phyloP scores from a whole-genome alignment of 2,329 filamentous ascomycete species.

The Stagonosporopsis rhizophila region DNA sequence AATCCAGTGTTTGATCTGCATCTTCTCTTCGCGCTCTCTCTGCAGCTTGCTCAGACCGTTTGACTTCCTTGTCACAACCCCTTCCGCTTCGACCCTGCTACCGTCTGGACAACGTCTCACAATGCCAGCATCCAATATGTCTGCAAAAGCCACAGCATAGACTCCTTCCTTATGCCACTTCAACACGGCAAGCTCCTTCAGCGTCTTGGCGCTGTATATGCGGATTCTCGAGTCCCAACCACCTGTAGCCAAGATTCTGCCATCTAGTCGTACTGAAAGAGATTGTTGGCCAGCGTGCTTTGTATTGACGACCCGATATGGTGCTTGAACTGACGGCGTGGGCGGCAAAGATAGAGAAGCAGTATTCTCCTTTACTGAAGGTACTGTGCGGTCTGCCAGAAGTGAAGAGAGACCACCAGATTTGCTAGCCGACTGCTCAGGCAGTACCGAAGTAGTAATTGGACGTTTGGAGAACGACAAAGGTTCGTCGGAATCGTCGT shows the following conservation, averaged over 20 bases:
- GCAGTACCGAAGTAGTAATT: slow-evolving; percentile 9
- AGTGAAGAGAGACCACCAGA: slow-evolving; percentile 35
- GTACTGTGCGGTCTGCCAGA: slow-evolving; percentile 21
- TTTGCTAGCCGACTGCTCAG: background rate
- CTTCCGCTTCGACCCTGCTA: background rate
- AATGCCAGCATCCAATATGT: slow-evolving; percentile 40
- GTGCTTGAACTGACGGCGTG: slow-evolving; percentile 49
- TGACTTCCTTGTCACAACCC: slow-evolving; percentile 14
- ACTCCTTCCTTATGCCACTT: slow-evolving; percentile 94
- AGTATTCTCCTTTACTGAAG: background rate
- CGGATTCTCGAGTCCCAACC: slow-evolving; percentile 88
- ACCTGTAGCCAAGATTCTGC: slow-evolving; percentile 83
- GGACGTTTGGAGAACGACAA: slow-evolving; percentile 30
- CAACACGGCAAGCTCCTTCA: slow-evolving; percentile 88
- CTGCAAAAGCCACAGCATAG: slow-evolving; percentile 78
- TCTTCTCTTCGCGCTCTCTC: slow-evolving; percentile 57
- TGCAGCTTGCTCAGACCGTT: slow-evolving; percentile 36
- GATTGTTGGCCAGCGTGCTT: slow-evolving; percentile 91
- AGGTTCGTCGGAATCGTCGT: slow-evolving; percentile 1
- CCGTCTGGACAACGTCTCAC: background rate
- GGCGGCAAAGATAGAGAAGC: slow-evolving; percentile 16
- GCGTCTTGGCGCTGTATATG: slow-evolving; percentile 79
- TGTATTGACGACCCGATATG: slow-evolving; percentile 71
- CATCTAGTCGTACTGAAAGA: slow-evolving; percentile 78
- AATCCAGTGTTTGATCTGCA: slow-evolving; percentile 81